A percentile compares a stretch with the other conserved stretches of the same genome.
Evolutionary conservation across 1,139 yeast species (phyloP).

Genomic region (Geotrichum restrictum): DNA sequence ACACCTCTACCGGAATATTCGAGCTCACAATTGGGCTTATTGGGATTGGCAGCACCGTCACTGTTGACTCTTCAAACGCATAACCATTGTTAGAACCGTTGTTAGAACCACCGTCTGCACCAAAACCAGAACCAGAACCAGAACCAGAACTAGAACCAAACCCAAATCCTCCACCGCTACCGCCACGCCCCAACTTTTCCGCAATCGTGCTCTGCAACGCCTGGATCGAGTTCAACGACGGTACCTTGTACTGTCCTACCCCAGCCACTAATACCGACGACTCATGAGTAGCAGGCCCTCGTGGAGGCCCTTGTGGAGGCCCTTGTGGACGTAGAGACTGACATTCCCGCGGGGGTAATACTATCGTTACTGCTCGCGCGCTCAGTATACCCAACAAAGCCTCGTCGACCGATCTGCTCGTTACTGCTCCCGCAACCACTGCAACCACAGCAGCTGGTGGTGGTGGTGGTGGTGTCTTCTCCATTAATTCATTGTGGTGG

Average conservation of each 20-base stretch:
- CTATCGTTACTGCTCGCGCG: not conserved
- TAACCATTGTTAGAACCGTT: too few species aligned
- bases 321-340: too few species aligned
- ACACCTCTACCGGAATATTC: constrained; percentile 3
- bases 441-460: not conserved
- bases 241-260: constrained; percentile 2
- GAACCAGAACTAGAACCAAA: too few species aligned
- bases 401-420: not conserved
- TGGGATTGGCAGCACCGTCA: not conserved
- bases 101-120: too few species aligned
- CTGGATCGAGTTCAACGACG: constrained; percentile 20
- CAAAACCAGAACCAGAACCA: too few species aligned
- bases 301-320: too few species aligned
- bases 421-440: not conserved
- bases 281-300: too few species aligned
- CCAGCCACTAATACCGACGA: too few species aligned
- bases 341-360: not conserved
- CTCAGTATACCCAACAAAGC: not conserved
- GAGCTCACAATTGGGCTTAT: constrained; percentile 6
- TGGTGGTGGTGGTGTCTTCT: too few species aligned
- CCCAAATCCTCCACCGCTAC: too few species aligned
- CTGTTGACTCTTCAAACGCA: too few species aligned
- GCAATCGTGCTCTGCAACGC: constrained; percentile 23
- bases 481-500: too few species aligned
- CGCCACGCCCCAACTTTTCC: constrained; percentile 18